Percentiles rank a stretch among this genome's conserved stretches.
These are phyloP conservation scores for Barbarea vulgaris DNA, from an alignment of 345 rosid genomes.

Conservation along the genomic window DNA sequence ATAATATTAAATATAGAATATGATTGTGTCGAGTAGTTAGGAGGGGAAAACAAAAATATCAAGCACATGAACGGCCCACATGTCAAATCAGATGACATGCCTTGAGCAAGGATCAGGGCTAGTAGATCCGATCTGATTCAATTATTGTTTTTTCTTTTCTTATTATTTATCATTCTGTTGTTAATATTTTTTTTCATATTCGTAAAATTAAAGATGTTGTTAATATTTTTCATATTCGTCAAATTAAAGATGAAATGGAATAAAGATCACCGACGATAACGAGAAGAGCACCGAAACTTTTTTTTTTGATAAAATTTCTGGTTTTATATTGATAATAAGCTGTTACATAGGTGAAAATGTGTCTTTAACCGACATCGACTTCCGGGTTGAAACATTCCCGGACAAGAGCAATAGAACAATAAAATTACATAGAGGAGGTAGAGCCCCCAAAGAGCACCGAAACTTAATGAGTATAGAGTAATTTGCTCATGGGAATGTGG, in stretches of 20 bases:
- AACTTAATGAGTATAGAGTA: constrained; percentile 31
- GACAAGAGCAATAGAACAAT: too few relatives aligned
- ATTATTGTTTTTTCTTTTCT: constrained; percentile 12
- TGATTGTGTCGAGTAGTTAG: constrained; percentile 39
- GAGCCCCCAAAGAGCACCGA: constrained; percentile 22
- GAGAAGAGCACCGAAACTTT: constrained; percentile 24
- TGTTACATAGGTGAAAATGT: too few relatives aligned
- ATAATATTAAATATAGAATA: constrained; percentile 34
- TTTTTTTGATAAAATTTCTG: too few relatives aligned
- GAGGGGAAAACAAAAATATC: constrained; percentile 28
- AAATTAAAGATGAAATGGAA: constrained; percentile 24
- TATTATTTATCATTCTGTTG: constrained; percentile 14
- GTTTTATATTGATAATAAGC: too few relatives aligned
- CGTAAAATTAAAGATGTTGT: constrained; percentile 20
- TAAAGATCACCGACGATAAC: constrained; percentile 51
- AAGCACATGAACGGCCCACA: constrained; percentile 43
- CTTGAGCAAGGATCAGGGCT: constrained; percentile 30
- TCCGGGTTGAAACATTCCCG: too few relatives aligned
- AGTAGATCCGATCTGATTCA: constrained; percentile 47
- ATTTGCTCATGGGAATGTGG: constrained; percentile 34
- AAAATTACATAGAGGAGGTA: too few relatives aligned
- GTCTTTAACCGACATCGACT: too few relatives aligned
- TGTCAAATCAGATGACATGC: constrained; percentile 40
- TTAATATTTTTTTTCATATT: constrained; percentile 11
- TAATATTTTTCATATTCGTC: constrained; percentile 6